Base-by-base conservation (phyloP, 164 flowering plant genomes). In the Dillenia turbinata region DNA sequence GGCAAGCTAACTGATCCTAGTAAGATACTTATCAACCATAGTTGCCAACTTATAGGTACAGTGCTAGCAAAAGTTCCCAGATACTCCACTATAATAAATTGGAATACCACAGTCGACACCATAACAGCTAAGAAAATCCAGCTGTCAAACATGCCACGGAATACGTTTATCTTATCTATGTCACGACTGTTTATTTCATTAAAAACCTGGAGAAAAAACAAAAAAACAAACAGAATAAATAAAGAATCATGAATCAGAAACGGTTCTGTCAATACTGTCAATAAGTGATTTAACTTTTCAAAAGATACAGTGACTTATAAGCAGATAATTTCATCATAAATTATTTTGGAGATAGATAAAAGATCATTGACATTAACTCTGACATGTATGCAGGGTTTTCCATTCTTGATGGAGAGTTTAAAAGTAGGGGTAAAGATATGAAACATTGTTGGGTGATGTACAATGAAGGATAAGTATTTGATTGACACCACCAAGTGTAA, bases 101-200 rank as follows among this genome's bases (percentile, higher is more conserved):
- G 87, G 73, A 77, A 83, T 22, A 68, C 10, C 9, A 69, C 83
- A 0, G 87, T 81, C 61, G 57, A 47, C 7, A 75, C 58, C 51
- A 83, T 68, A 5, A 83, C 82, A 11, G 33, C 76, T 13, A 77
- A 67, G 52, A 83, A 83, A 19, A 83, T 76, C 62, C 77, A 66
- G 65, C 78, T 83, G 40, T 75, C 67, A 49, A 81, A 59, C 54
- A 81, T 77, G 66, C 85, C 87, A 43, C 69, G 80, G 73, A 83
- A 79, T 16, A 83, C 80, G 52, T 81, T 63, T 9, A 83, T 77
- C 33, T 75, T 71, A 59, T 83, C 87, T 73, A 83, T 83, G 56
- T 83, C 81, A 0, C 87, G 79, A 17, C 85, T 81, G 77, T 80
- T 83, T 66, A 83, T 72, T 61, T 83, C 87, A 51, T 83, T 83